Base-by-base conservation (phyloP, 345 rosid genomes). In the Hibiscus mutabilis region DNA sequence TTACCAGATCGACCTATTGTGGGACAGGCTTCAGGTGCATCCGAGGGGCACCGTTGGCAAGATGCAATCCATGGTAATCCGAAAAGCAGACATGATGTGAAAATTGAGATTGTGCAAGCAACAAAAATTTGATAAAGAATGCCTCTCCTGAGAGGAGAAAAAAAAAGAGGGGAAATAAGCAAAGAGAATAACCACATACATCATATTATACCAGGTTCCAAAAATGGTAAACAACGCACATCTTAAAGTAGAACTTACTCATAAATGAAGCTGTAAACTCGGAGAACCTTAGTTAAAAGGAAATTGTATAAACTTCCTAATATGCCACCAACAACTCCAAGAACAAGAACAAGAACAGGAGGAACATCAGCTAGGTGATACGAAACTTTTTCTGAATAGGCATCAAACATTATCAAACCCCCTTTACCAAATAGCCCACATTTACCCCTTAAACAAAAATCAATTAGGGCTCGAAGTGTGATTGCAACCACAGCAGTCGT, bases 381-480 rank as follows among this genome's bases (percentile, higher is more conserved):
- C 16, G 96, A 77, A 22, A 84, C 71, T 81, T 72, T 82, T 72
- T 73, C 82, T 57, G 99, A 91, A 73, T 91, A 85, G 67, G 78
- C 97, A 70, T 91, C 99, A 22, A 79, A 95, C 96, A 91, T 86
- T 70, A 95, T 95, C 60, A 95, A 77, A 52, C 99, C 99, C 18
- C 98, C 97, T 72, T 80, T 90, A 47, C 98, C 98, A 84, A 94
- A 94, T 70, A 91, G 80, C 22, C 97, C 97, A 52, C 97, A 94
- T 74, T 86, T 84, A 24, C 93, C 97, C 61, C 89, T 49, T 66
- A 84, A 78, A 74, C 98, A 94, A 70, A 88, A 78, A 66, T 94
- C 98, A 64, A 94, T 94, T 31, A 94, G 80, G 69, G 95, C 95
- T 71, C 97, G 85, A 52, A 94, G 96, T 22, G 91, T 80, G 60